Evolutionary conservation across 1,284 basidiomycete genomes (phyloP).

Genomic region (Pseudozyma tsukubaensis): DNA sequence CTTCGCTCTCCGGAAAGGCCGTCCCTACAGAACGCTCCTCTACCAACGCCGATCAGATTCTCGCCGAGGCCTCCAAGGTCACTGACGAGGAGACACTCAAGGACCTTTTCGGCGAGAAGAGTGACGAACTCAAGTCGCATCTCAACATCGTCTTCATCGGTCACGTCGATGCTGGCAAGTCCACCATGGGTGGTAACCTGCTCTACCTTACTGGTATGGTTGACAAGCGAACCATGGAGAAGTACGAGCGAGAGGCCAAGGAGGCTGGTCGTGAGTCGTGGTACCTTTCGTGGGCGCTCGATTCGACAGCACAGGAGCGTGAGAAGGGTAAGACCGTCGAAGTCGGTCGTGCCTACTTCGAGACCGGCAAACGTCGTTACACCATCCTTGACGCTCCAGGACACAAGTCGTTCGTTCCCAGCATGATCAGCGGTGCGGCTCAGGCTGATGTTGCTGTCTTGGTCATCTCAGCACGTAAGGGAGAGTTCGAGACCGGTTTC

Average conservation of each 20-base stretch:
- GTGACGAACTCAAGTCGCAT: conserved; percentile 65
- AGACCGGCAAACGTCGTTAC: conserved; percentile 68
- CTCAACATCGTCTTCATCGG: conserved; percentile 68
- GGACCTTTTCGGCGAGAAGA: conserved; percentile 66
- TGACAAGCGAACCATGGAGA: conserved; percentile 68
- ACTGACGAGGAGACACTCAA: conserved; percentile 68
- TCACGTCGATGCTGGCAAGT: conserved; percentile 69
- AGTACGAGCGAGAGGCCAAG: conserved; percentile 68
- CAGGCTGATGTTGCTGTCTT: conserved; percentile 68
- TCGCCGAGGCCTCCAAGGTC: conserved; percentile 63
- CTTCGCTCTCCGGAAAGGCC: conserved; percentile 31
- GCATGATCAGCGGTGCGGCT: conserved; percentile 68
- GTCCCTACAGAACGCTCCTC: conserved; percentile 58
- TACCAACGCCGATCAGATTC: conserved; percentile 64
- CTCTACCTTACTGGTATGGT: conserved; percentile 68
- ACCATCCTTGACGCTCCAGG: conserved; percentile 68
- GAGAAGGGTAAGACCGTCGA: conserved; percentile 69
- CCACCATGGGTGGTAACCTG: conserved; percentile 68
- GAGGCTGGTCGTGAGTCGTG: conserved; percentile 67
- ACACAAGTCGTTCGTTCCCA: conserved; percentile 68
- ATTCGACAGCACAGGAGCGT: conserved; percentile 67
- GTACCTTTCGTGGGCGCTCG: conserved; percentile 68
- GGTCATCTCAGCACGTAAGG: conserved; percentile 66
- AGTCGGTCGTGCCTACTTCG: conserved; percentile 67
- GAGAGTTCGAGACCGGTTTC: conserved; percentile 68